Evolutionary conservation across 75 land plant genomes (phyloP).

Genomic region (Gnetum montanum): DNA sequence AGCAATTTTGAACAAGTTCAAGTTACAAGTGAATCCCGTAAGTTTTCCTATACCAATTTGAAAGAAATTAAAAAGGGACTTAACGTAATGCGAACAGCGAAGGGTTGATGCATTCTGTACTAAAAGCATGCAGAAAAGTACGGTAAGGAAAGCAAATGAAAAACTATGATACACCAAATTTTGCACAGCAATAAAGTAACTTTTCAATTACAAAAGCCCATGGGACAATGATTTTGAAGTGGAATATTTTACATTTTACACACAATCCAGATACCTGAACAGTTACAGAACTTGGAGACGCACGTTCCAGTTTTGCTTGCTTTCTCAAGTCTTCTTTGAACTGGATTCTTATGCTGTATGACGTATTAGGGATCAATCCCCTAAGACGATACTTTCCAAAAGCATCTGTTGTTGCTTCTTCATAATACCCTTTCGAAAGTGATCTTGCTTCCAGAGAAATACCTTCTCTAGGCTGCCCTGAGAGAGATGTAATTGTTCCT

Average conservation of each 20-base stretch:
- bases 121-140: neutral
- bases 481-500: conserved; percentile 58
- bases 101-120: too few relatives aligned
- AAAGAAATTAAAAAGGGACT: too few relatives aligned
- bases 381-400: conserved; percentile 80
- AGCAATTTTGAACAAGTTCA: too few relatives aligned
- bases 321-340: conserved; percentile 32
- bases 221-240: too few relatives aligned
- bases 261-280: conserved; percentile 63
- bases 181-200: too few relatives aligned
- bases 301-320: conserved; percentile 56
- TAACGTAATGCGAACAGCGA: too few relatives aligned
- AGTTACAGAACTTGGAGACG: conserved; percentile 60
- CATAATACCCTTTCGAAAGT: conserved; percentile 76
- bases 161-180: neutral
- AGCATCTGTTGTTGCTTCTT: conserved; percentile 71
- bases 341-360: conserved; percentile 50
- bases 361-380: conserved; percentile 77
- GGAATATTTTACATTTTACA: too few relatives aligned
- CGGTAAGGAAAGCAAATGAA: neutral
- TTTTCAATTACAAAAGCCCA: too few relatives aligned
- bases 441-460: conserved; percentile 82
- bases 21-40: too few relatives aligned
- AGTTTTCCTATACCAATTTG: too few relatives aligned
- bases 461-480: conserved; percentile 85